Conservation (phyloP, 441 rosid genomes). For the Aleurites moluccanus region DNA sequence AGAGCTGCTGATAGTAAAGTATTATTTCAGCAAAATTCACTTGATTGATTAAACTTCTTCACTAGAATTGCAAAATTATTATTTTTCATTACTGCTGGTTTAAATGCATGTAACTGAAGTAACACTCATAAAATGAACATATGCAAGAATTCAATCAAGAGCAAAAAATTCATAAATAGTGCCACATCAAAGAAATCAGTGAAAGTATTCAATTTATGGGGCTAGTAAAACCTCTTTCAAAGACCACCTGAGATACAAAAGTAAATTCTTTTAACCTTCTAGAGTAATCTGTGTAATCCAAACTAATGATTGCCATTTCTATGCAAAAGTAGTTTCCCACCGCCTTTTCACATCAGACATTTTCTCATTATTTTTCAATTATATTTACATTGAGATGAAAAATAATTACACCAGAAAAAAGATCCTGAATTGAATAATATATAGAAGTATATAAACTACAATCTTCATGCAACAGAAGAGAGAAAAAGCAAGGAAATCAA, state of each 20-base stretch:
- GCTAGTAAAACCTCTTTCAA: not conserved
- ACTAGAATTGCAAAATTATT: slow-evolving; percentile 1
- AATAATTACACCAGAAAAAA: not conserved
- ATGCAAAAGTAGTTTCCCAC: not conserved
- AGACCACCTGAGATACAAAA: not conserved
- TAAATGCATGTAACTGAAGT: not conserved
- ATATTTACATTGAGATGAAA: not conserved
- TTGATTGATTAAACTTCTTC: not conserved
- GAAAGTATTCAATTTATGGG: slow-evolving; percentile 1
- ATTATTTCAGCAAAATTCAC: not conserved
- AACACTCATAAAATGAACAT: not conserved
- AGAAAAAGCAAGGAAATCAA: slow-evolving; percentile 1
- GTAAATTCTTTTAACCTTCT: not conserved
- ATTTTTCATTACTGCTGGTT: not conserved
- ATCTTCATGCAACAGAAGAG: slow-evolving; percentile 8
- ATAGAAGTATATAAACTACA: slow-evolving; percentile 11
- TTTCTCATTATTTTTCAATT: not conserved
- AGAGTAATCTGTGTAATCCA: not conserved
- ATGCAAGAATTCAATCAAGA: not conserved
- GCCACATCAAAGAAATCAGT: not conserved
- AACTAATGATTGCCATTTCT: not conserved
- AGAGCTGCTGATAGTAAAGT: slow-evolving; percentile 21
- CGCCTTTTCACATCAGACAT: not conserved
- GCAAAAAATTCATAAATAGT: not conserved
- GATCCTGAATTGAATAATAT: not conserved